Percentiles rank a stretch among this genome's conserved stretches.
phyloP scores from a whole-genome alignment of 192 early-diverging fungal genomes.

The Umbelopsis ramanniana region DNA sequence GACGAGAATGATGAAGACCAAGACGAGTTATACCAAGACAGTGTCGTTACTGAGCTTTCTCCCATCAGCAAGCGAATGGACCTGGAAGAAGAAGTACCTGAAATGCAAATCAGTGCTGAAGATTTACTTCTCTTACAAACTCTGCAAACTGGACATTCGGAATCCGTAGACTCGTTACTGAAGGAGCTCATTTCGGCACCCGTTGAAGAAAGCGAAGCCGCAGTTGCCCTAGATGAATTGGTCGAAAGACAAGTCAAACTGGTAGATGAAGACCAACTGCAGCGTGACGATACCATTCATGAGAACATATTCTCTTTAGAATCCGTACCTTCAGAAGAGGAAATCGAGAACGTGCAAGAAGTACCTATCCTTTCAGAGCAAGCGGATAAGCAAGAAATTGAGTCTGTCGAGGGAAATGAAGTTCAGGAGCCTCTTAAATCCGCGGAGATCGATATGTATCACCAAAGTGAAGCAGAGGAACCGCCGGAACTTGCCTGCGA shows the following conservation, averaged over 20 bases:
- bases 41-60: neutral
- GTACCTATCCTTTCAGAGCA: too few species aligned
- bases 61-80: slow-evolving; percentile 3
- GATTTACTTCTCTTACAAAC: neutral
- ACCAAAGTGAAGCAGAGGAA: neutral
- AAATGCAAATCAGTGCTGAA: neutral
- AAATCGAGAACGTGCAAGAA: neutral
- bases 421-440: too few species aligned
- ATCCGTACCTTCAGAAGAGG: neutral
- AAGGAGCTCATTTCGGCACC: neutral
- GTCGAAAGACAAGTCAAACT: neutral
- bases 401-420: neutral
- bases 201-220: neutral
- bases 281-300: neutral
- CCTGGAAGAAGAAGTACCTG: neutral
- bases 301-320: neutral
- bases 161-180: neutral
- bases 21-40: neutral
- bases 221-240: too few species aligned
- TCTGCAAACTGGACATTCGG: neutral
- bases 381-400: neutral
- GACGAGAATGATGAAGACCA: neutral
- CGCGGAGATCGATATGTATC: neutral
- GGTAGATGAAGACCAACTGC: neutral
- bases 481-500: neutral